Evolutionary conservation across 371 early-diverging fungal genomes (phyloP).

Genomic region (Zychaea mexicana): DNA sequence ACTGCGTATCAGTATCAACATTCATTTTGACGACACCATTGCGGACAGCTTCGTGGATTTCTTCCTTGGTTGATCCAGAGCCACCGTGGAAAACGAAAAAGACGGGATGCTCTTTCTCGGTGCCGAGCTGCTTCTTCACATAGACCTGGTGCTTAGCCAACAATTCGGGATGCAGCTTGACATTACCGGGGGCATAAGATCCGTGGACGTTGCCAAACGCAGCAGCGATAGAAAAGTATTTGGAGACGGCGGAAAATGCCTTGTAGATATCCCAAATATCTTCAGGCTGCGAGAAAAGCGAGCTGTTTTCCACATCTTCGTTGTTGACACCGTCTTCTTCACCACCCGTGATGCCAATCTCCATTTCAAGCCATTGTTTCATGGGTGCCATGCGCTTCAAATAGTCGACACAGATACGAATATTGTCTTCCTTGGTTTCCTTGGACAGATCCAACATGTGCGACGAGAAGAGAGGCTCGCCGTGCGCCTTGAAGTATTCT

Average conservation of each 20-base stretch:
- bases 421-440: constrained; percentile 88
- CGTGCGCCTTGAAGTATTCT: constrained; percentile 83
- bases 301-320: constrained; percentile 81
- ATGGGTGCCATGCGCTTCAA: constrained; percentile 85
- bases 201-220: constrained; percentile 92
- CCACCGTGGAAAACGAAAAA: constrained; percentile 95
- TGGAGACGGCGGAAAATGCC: constrained; percentile 73
- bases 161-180: constrained; percentile 86
- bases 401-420: constrained; percentile 82
- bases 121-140: constrained; percentile 67
- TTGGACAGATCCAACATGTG: constrained; percentile 94
- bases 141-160: constrained; percentile 85
- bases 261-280: constrained; percentile 90
- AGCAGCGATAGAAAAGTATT: constrained; percentile 89
- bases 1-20: constrained; percentile 82
- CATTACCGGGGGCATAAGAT: constrained; percentile 92
- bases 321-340: constrained; percentile 94
- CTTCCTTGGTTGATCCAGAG: constrained; percentile 81
- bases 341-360: constrained; percentile 94
- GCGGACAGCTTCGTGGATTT: constrained; percentile 80
- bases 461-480: constrained; percentile 93
- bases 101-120: constrained; percentile 72
- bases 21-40: constrained; percentile 95
- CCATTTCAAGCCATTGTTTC: constrained; percentile 88
- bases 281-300: constrained; percentile 90